Evolutionary conservation across 1,284 basidiomycete species (phyloP), one percentile per base, ranked within the genome.

Genomic region (Leccinum subrobustum): DNA sequence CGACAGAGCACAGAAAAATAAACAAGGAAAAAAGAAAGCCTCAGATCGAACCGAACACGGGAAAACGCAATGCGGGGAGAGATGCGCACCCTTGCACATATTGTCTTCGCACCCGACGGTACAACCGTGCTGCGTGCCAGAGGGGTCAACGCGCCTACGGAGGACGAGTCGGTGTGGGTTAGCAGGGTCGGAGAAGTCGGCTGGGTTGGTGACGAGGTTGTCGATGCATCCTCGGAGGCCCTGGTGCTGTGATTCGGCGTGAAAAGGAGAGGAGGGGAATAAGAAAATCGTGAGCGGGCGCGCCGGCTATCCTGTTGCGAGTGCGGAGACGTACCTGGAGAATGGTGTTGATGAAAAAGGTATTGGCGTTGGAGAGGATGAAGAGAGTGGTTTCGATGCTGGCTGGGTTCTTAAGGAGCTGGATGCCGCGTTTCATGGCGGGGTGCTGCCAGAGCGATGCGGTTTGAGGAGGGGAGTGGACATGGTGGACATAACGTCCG

Each of bases 301-400:
- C 3, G 33, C 6, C 18, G 8, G 23, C 12, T 11, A 16, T 11
- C 35, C 18, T 23, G 35, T n/a, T 4, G 50, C n/a, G 27, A 29
- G 50, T 48, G 47, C 20, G 23, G 50, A 51, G 16, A 66, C 75
- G 56, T 64, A 90, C 92, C 82, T 92, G 81, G 63, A 97, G 83
- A 67, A 96, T 95, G 25, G 94, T 95, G 20, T 84, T 79, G 70
- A 97, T 98, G 80, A 95, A 99, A 59, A 98, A 85, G 4, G 85
- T 83, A 78, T 99, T 99, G 59, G 95, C 89, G 76, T 98, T 99
- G 64, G 94, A 96, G 51, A 99, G 83, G 70, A 95, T 93, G 68
- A 98, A 82, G 76, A 98, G 92, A 7, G 88, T 90, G 0, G 94
- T 93, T 6, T 71, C 67, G 52, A 88, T 77, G n/a, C 73, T 75